Evolutionary conservation across 139 green algal genomes (phyloP), one percentile per base, ranked within the genome.

Genomic region (Diplosphaera chodatii): DNA sequence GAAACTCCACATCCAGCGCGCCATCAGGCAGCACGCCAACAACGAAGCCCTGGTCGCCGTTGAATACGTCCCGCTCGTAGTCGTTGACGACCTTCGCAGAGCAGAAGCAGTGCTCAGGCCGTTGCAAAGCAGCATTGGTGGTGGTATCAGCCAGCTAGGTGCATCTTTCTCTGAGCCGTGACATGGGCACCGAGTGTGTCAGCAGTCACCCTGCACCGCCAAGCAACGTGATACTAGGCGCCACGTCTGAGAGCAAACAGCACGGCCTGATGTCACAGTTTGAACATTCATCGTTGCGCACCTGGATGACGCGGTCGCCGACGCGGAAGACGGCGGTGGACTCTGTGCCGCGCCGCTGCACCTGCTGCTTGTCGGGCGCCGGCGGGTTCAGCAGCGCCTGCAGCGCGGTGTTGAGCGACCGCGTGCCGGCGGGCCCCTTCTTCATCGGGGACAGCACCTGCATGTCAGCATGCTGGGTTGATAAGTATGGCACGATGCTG

Each of bases 1-100:
- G 62, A 68, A 81, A 84, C 13, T 66, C 25, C 31, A 86, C 80
- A 5, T 33, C 48, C 32, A 84, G 59, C 32, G 63, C 37, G 37
- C 37, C 37, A 13, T 48, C 37, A 8, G 37, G 37, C 37, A 13
- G 13, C n/a, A 90, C 81, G 20, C 33, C 25, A 2, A 30, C 63
- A 34, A 94, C 74, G 55, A 70, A 73, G 15, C 90, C 90, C 48
- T 91, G 70, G 73, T 96, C 90, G 1, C 90, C 90, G 71, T 96
- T 96, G 79, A 84, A 93, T 25, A 96, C 86, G 22, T 94, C 84
- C 55, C 80, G 79, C 23, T 90, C 81, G 23, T 89, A 88, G 77
- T 93, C 80, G 79, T 96, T 96, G 16, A 74, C 64, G 31, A 76
- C 28, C 77, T 96, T 88, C 29, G 37, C n/a, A n/a, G n/a, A n/a